A percentile compares a stretch with the other conserved stretches of the same genome.
These are phyloP conservation scores for Erysimum cheiranthoides DNA, from an alignment of 345 rosid species.

Conservation along the genomic window DNA sequence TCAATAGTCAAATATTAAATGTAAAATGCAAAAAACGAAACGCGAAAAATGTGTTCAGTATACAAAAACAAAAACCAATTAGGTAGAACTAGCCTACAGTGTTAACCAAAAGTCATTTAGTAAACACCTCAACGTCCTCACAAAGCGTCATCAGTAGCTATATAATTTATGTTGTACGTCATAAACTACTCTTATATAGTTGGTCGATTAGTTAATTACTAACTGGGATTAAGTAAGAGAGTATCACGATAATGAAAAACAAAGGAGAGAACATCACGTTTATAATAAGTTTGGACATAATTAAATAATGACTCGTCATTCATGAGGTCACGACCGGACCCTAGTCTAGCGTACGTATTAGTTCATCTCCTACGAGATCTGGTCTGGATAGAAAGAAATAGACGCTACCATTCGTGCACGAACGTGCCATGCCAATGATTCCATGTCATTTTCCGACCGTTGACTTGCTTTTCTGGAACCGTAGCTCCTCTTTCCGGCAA, in stretches of 20 bases:
- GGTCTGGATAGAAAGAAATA: not conserved
- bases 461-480: not conserved
- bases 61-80: not conserved
- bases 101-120: constrained; percentile 13
- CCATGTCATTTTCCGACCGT: not conserved
- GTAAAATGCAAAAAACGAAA: not conserved
- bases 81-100: not conserved
- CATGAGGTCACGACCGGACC: not conserved
- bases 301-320: not conserved
- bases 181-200: not conserved
- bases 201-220: not conserved
- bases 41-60: not conserved
- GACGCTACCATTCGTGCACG: not conserved
- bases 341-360: not conserved
- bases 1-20: not conserved
- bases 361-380: not conserved
- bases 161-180: not conserved
- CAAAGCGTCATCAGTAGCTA: not conserved
- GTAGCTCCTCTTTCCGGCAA: not conserved
- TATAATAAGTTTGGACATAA: not conserved
- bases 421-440: not conserved
- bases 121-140: not conserved
- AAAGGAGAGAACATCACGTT: not conserved
- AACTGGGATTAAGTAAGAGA: not conserved
- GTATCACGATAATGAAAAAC: not conserved